Evolutionary conservation across 371 early-diverging fungal genomes (phyloP).

Genomic region (Mucor sp.): DNA sequence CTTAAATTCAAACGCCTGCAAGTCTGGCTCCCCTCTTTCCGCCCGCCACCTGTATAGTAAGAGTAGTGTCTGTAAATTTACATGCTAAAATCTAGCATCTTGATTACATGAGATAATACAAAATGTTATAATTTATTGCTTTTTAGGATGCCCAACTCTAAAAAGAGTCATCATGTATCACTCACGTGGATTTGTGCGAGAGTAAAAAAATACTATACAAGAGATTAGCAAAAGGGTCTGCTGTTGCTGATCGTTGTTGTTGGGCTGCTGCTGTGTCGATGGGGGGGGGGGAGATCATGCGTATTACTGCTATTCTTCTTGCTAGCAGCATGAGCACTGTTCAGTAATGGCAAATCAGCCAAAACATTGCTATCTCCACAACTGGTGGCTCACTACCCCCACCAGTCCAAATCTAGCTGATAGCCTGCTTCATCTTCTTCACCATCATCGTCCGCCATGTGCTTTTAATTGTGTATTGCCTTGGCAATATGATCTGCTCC

Average conservation of each 20-base stretch:
- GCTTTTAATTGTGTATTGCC: background rate
- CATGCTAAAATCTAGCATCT: background rate
- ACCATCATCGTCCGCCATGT: background rate
- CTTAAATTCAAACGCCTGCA: background rate
- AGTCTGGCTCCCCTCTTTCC: background rate
- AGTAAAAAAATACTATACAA: slow-evolving; percentile 15
- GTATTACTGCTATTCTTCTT: background rate
- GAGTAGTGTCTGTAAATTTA: slow-evolving; percentile 15
- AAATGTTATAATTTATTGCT: background rate
- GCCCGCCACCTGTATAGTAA: background rate
- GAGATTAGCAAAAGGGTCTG: slow-evolving; percentile 38
- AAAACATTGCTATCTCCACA: background rate
- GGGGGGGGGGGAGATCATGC: slow-evolving; percentile 14
- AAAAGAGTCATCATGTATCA: background rate
- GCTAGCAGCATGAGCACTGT: background rate
- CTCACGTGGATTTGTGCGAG: background rate
- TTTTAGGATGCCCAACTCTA: background rate
- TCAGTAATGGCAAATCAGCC: slow-evolving; percentile 36
- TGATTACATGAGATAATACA: background rate
- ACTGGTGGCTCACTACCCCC: slow-evolving; percentile 40
- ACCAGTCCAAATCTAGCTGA: slow-evolving; percentile 57
- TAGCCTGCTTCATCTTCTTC: slow-evolving; percentile 47
- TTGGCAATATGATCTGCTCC: slow-evolving; percentile 60
- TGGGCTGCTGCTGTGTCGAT: slow-evolving; percentile 7
- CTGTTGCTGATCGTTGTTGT: slow-evolving; percentile 14